Percentiles rank a stretch among this genome's conserved stretches.
phyloP scores from a whole-genome alignment of 2,329 filamentous ascomycete genomes.

The Grosmannia serpens region DNA sequence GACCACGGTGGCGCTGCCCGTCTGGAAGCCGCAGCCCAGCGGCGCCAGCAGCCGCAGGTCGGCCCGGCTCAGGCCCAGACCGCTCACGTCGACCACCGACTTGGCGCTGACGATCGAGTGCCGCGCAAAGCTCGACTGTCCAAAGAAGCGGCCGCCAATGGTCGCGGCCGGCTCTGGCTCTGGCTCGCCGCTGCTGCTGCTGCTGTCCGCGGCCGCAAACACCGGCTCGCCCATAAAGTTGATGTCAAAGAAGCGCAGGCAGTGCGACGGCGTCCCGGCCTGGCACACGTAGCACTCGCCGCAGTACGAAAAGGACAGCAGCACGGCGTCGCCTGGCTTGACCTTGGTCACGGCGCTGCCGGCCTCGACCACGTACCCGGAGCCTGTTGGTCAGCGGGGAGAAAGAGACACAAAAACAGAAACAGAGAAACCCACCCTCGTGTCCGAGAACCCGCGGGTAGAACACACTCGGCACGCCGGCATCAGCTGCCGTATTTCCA shows the following conservation, averaged over 20 bases:
- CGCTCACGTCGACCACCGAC: conserved; percentile 2
- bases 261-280: conserved; percentile 18
- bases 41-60: conserved; percentile 20
- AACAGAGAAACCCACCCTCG: conserved; percentile 23
- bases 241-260: conserved; percentile 11
- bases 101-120: background rate
- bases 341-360: conserved; percentile 25
- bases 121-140: conserved; percentile 5
- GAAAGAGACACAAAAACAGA: background rate
- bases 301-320: conserved; percentile 24
- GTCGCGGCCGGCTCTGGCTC: background rate
- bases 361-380: conserved; percentile 75
- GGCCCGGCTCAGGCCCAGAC: background rate
- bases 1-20: conserved; percentile 29
- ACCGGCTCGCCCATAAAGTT: conserved; percentile 4
- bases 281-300: conserved; percentile 19
- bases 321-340: conserved; percentile 21
- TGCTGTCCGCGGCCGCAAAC: background rate
- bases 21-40: conserved; percentile 30
- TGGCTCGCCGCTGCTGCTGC: background rate
- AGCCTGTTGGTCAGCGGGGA: conserved; percentile 29
- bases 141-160: conserved; percentile 5
- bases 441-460: conserved; percentile 38
- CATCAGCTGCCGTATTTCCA: background rate
- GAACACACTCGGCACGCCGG: conserved; percentile 11